Evolutionary conservation across 2,329 filamentous ascomycete genomes (phyloP), one percentile per base, ranked within the genome.

Genomic region (Anthostomella pinea): DNA sequence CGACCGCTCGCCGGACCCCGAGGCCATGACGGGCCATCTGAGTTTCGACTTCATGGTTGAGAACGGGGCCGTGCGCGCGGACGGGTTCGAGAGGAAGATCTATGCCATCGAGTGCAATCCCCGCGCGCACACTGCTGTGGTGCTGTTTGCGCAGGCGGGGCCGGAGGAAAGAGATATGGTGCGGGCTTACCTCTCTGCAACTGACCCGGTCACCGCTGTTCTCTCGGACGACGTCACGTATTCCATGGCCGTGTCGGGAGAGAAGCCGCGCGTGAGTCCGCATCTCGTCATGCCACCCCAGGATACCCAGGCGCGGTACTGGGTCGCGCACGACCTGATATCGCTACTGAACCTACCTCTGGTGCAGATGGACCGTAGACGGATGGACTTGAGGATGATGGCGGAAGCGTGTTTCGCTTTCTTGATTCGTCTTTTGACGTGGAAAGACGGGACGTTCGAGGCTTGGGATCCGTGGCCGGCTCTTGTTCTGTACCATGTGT

Each of bases 51-150:
- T 90, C 44, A 64, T 88, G 46, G 73, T 84, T 3, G 70, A 77
- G 30, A 64, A 72, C 31, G 40, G 35, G 9, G 24, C 9, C 10
- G 21, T 35, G 3, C 30, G 22, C 10, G 55, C 63, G 24, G 45
- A 38, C 18, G 53, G 44, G 26, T 58, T 50, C 24, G 61, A 28
- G 58, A 62, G n/a, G 49, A 68, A 46, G 18, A 56, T 86, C 2
- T 82, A 78, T 45, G 79, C 81, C 0, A 86, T 87, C 38, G 82
- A 86, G 53, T 86, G 82, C 52, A 87, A 86, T 38, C 83, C 83
- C 0, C 67, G 83, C 10, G 78, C 77, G 0, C 82, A 87, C 49
- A 87, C 83, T 0, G 83, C 83, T 0, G 74, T 82, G 0, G 68
- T 78, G 1, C 61, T 86, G 1, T 83, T 87, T 54, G 55, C 56